Evolutionary conservation across 371 early-diverging fungal species (phyloP).

Genomic region (Rhizopus arrhizus): DNA sequence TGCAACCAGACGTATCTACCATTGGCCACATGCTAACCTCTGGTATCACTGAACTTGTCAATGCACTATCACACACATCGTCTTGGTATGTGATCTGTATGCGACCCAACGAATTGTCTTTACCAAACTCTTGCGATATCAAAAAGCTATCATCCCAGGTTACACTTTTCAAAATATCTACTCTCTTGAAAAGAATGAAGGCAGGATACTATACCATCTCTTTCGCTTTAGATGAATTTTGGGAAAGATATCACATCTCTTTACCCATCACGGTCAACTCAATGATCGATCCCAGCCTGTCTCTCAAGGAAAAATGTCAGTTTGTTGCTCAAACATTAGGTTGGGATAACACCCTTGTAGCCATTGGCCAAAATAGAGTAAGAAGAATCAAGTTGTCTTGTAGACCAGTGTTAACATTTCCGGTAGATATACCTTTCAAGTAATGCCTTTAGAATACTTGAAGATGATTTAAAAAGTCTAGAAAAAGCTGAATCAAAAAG

Average conservation of each 20-base stretch:
- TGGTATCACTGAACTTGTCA: constrained; percentile 70
- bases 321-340: constrained; percentile 55
- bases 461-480: constrained; percentile 58
- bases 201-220: constrained; percentile 55
- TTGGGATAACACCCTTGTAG: constrained; percentile 68
- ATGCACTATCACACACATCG: constrained; percentile 59
- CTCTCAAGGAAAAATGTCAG: constrained; percentile 52
- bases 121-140: constrained; percentile 61
- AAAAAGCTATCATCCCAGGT: constrained; percentile 61
- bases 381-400: background rate
- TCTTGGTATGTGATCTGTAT: constrained; percentile 88
- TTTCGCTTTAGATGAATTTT: constrained; percentile 60
- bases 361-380: constrained; percentile 62
- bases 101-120: constrained; percentile 66
- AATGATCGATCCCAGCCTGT: constrained; percentile 42
- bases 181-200: constrained; percentile 53
- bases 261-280: constrained; percentile 49
- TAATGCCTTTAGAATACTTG: constrained; percentile 70
- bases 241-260: constrained; percentile 68
- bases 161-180: constrained; percentile 46
- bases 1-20: constrained; percentile 25
- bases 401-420: background rate
- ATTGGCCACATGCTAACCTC: constrained; percentile 54
- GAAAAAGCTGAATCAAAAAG: constrained; percentile 51
- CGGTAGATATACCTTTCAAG: constrained; percentile 71